phyloP scores from a whole-genome alignment of 306 rosid species.

The Acmispon strigosus region DNA sequence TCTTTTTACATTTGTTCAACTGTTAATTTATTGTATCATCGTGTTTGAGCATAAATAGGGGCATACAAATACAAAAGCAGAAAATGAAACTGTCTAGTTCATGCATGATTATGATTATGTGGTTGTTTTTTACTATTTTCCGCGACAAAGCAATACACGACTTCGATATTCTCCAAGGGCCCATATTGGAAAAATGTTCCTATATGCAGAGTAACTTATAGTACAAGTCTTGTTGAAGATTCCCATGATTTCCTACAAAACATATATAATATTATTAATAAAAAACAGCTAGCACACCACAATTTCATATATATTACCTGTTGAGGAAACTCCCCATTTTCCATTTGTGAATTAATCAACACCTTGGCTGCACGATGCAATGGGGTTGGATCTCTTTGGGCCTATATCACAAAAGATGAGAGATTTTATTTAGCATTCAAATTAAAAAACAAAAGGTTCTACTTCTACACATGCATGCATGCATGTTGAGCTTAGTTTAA shows the following conservation, averaged over 20 bases:
- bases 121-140: too few species aligned
- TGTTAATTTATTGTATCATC: too few species aligned
- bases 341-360: slow-evolving; percentile 51
- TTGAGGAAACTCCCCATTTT: slow-evolving; percentile 66
- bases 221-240: slow-evolving; percentile 53
- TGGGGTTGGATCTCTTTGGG: slow-evolving; percentile 47
- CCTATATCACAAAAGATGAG: slow-evolving; percentile 20
- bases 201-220: slow-evolving; percentile 52
- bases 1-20: too few species aligned
- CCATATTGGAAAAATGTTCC: slow-evolving; percentile 74
- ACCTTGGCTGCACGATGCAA: slow-evolving; percentile 56
- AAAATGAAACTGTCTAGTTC: too few species aligned
- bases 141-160: slow-evolving; percentile 19
- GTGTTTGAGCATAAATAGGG: too few species aligned
- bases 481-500: not conserved
- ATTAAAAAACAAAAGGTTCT: not conserved
- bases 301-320: slow-evolving; percentile 34
- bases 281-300: too few species aligned
- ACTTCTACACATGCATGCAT: too few species aligned
- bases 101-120: too few species aligned
- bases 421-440: not conserved
- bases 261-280: not conserved
- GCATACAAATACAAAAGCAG: too few species aligned
- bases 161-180: slow-evolving; percentile 59
- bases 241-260: slow-evolving; percentile 51